Base-by-base conservation (phyloP, 345 rosid genomes). In the Eucalyptus camaldulensis region DNA sequence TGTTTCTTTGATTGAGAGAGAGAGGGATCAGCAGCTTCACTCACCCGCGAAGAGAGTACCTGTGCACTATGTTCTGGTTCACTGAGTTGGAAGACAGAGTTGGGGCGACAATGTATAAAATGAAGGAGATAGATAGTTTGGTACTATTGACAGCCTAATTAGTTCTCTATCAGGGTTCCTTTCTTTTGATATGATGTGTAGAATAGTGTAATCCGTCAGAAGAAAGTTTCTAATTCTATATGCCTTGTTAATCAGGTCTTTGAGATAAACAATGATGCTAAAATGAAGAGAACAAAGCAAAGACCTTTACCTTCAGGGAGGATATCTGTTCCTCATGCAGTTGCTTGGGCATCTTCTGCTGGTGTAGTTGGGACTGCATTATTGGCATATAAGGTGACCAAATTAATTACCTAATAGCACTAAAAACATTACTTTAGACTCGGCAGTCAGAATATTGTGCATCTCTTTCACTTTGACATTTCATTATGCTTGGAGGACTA, bases 271-370 rank as follows among this genome's bases (percentile, higher is more conserved):
- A 95, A 96, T 92, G 99, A 98, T 94, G 94, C 97, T 83, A 95
- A 93, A 95, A 98, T 98, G 99, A 98, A 95, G 92, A 93, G 99
- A 91, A 98, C 99, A 19, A 95, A 65, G 94, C 90, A 22, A 89
- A 92, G 99, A 92, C 99, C 99, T 8, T 93, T 98, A 44, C 99
- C 99, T 93, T 94, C 99, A 12, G 95, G 98, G 58, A 93, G 98
- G n/a, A 91, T 98, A 10, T 86, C 97, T 29, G 76, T 92, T 47
- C 92, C 93, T 72, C 99, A 98, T 88, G 99, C 99, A 47, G 92
- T 94, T 65, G 88, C 94, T 37, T 98, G 97, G 97, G 99, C 99
- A 88, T 87, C 97, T 88, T 93, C 94, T 72, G 95, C 93, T 54
- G 98, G 99, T 81, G 85, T 94, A 62, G 95, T 94, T 91, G 99